These are phyloP conservation scores for Trypanosoma grayi DNA, from an alignment of 208 protist genomes.

Conservation along the genomic window DNA sequence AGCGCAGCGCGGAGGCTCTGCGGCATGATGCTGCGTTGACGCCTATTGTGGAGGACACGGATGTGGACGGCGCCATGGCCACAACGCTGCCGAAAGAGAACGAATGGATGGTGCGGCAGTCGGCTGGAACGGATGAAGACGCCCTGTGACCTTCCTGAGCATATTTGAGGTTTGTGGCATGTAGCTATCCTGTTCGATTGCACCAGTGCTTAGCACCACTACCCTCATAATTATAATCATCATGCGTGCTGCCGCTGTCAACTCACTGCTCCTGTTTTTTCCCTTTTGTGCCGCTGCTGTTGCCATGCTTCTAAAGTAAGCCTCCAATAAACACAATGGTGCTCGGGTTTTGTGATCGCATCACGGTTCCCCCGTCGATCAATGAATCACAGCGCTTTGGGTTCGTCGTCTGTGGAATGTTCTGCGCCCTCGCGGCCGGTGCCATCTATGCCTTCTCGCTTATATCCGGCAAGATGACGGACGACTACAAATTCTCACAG, in stretches of 20 bases:
- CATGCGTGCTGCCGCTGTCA: too few species aligned
- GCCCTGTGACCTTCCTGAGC: too few species aligned
- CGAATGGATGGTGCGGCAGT: too few species aligned
- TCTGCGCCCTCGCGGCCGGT: constrained; percentile 39
- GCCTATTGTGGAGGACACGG: constrained; percentile 32
- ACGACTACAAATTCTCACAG: constrained; percentile 32
- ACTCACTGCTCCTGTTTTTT: too few species aligned
- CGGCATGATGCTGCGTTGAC: constrained; percentile 21
- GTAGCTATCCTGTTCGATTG: too few species aligned
- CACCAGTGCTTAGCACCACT: too few species aligned
- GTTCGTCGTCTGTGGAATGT: constrained; percentile 41
- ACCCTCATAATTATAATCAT: too few species aligned
- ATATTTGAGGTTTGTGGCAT: too few species aligned
- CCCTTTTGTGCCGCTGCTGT: too few species aligned
- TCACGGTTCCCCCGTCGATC: constrained; percentile 1
- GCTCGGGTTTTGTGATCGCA: constrained; percentile 16
- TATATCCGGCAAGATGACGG: constrained; percentile 34
- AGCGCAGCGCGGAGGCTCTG: constrained; percentile 19
- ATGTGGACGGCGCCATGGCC: too few species aligned
- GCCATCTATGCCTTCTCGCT: constrained; percentile 44
- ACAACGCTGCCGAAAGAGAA: too few species aligned
- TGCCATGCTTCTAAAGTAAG: background rate
- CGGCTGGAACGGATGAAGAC: too few species aligned
- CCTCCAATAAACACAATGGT: constrained; percentile 3
- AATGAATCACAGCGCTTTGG: constrained; percentile 29